phyloP scores from a whole-genome alignment of 1,139 yeast species.

The Pichia sp. region DNA sequence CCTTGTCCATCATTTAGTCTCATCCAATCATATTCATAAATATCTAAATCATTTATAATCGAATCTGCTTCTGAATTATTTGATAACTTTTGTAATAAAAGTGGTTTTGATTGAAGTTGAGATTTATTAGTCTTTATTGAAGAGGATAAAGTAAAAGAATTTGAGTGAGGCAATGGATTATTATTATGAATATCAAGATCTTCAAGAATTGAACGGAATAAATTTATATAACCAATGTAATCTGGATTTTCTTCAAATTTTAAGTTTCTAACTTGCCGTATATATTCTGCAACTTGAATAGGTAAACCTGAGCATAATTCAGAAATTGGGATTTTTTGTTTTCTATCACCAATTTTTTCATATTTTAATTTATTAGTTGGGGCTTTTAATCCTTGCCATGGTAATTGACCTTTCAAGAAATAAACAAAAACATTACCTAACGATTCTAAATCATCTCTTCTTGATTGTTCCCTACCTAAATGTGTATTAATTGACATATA shows the following conservation, averaged over 20 bases:
- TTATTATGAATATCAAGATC: constrained; percentile 46
- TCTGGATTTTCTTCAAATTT: constrained; percentile 37
- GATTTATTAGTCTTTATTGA: not conserved
- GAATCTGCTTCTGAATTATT: not conserved
- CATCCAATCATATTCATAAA: constrained; percentile 93
- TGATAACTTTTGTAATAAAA: not conserved
- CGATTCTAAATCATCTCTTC: constrained; percentile 58
- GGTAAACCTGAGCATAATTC: constrained; percentile 83
- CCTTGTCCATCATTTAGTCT: constrained; percentile 87
- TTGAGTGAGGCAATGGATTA: not conserved
- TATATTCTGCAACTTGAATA: constrained; percentile 77
- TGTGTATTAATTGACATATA: constrained; percentile 65
- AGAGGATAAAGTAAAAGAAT: not conserved
- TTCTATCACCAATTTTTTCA: constrained; percentile 53
- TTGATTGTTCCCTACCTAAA: constrained; percentile 57
- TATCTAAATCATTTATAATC: constrained; percentile 27
- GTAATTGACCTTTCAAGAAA: constrained; percentile 54
- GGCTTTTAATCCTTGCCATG: constrained; percentile 60
- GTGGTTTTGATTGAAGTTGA: not conserved
- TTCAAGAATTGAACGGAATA: constrained; percentile 68
- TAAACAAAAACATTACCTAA: constrained; percentile 62
- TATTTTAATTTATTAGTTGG: constrained; percentile 78
- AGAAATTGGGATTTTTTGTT: constrained; percentile 51
- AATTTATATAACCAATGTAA: constrained; percentile 72
- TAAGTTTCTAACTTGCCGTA: constrained; percentile 74